These are phyloP conservation scores for Russula virescens DNA, from an alignment of 768 basidiomycete genomes.

Conservation along the genomic window DNA sequence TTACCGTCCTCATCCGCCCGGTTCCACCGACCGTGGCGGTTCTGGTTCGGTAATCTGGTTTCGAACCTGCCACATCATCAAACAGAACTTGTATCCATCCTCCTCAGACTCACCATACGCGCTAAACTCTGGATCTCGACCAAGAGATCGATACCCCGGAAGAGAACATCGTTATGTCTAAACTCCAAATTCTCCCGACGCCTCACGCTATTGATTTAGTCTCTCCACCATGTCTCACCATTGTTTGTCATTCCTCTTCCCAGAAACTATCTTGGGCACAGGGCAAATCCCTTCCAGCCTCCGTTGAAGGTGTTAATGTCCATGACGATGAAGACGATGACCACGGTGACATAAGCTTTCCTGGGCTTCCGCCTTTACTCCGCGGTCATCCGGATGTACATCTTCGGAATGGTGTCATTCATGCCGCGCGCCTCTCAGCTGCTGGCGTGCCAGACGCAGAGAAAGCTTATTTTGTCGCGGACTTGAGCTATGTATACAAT, in stretches of 20 bases:
- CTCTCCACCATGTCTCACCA: conserved; percentile 24
- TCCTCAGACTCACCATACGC: neutral
- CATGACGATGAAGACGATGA: conserved; percentile 3
- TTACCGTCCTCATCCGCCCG: conserved; percentile 58
- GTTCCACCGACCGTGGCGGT: conserved; percentile 66
- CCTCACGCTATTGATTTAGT: conserved; percentile 31
- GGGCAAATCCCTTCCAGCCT: neutral
- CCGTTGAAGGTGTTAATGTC: neutral
- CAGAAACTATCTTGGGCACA: conserved; percentile 22
- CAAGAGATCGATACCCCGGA: neutral
- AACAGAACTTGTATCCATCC: neutral
- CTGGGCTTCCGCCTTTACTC: conserved; percentile 59
- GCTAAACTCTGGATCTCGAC: conserved; percentile 15
- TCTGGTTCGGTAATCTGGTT: conserved; percentile 62
- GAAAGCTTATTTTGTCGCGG: conserved; percentile 94
- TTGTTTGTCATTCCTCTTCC: conserved; percentile 18
- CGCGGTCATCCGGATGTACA: conserved; percentile 69
- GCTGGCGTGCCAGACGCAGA: conserved; percentile 69
- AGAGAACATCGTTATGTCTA: conserved; percentile 43
- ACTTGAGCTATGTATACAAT: conserved; percentile 79
- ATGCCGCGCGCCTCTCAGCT: conserved; percentile 46
- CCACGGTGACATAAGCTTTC: conserved; percentile 43
- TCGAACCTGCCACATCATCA: conserved; percentile 26
- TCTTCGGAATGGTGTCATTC: conserved; percentile 71
- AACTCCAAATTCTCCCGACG: conserved; percentile 45